These are phyloP conservation scores for Auricularia auricula-judae DNA, from an alignment of 768 basidiomycete species.

Conservation along the genomic window DNA sequence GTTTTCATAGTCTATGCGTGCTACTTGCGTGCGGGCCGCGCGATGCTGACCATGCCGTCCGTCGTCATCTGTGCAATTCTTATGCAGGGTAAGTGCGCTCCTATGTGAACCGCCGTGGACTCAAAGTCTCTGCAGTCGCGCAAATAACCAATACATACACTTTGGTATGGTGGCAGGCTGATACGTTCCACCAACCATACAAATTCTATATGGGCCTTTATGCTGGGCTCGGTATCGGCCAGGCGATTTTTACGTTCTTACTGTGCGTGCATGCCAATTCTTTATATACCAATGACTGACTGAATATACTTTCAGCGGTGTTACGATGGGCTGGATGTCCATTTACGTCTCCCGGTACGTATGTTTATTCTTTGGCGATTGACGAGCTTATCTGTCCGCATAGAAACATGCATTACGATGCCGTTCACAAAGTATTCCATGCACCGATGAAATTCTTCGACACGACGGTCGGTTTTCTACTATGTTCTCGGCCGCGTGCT, in stretches of 20 bases:
- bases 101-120: neutral
- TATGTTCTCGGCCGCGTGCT: neutral
- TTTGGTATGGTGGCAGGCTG: slow-evolving; percentile 63
- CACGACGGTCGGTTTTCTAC: slow-evolving; percentile 33
- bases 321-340: slow-evolving; percentile 1
- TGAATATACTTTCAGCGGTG: neutral
- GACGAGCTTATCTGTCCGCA: slow-evolving; percentile 38
- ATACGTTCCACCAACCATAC: slow-evolving; percentile 33
- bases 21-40: slow-evolving; percentile 47
- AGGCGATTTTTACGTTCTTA: slow-evolving; percentile 46
- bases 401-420: slow-evolving; percentile 50
- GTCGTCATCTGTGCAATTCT: slow-evolving; percentile 37
- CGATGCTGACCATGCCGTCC: slow-evolving; percentile 38
- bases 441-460: slow-evolving; percentile 76
- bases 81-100: slow-evolving; percentile 36
- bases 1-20: slow-evolving; percentile 41
- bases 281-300: too few species aligned
- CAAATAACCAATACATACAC: slow-evolving; percentile 55
- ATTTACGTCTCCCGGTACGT: neutral
- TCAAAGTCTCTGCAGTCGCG: slow-evolving; percentile 11
- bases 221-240: slow-evolving; percentile 46
- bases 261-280: slow-evolving; percentile 27
- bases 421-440: slow-evolving; percentile 46
- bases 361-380: neutral
- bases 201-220: slow-evolving; percentile 58